These are phyloP conservation scores for Ogataea neopini DNA, from an alignment of 805 yeast genomes.

Conservation along the genomic window DNA sequence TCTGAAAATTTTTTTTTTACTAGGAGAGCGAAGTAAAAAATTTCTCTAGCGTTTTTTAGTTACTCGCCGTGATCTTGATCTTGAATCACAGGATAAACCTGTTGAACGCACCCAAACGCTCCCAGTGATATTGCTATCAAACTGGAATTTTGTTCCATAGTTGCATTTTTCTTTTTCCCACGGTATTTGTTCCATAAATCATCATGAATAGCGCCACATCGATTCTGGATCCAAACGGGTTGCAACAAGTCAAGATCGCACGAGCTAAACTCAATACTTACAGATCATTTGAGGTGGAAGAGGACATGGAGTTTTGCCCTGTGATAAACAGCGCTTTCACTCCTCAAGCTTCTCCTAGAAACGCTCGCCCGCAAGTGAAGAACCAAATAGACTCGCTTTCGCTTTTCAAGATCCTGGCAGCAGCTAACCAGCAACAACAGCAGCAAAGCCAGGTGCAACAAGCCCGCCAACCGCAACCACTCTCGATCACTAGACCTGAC, in stretches of 20 bases:
- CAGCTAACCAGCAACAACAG: conserved; percentile 19
- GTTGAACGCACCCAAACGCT: background rate
- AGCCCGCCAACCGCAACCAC: background rate
- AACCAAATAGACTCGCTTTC: conserved; percentile 20
- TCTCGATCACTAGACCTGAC: background rate
- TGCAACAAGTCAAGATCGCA: conserved; percentile 33
- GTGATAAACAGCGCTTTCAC: conserved; percentile 13
- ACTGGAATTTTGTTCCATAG: background rate
- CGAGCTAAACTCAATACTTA: conserved; percentile 57
- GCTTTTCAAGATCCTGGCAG: conserved; percentile 22
- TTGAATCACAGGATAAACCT: background rate
- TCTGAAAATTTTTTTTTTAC: conserved; percentile 4
- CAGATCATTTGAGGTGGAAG: conserved; percentile 69
- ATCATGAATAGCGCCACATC: conserved; percentile 14
- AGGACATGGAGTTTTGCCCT: conserved; percentile 73
- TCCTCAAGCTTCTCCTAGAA: background rate
- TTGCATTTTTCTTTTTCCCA: background rate
- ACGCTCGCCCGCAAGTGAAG: conserved; percentile 6
- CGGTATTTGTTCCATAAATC: background rate
- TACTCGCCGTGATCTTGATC: conserved; percentile 1
- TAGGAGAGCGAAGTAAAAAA: conserved; percentile 1
- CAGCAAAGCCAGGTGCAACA: conserved; percentile 2
- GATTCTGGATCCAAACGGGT: conserved; percentile 8
- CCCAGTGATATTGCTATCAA: background rate
- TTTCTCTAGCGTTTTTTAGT: conserved; percentile 2